Evolutionary conservation across 352 stramenopile genomes (phyloP).

Genomic region (Phytophthora syringae): DNA sequence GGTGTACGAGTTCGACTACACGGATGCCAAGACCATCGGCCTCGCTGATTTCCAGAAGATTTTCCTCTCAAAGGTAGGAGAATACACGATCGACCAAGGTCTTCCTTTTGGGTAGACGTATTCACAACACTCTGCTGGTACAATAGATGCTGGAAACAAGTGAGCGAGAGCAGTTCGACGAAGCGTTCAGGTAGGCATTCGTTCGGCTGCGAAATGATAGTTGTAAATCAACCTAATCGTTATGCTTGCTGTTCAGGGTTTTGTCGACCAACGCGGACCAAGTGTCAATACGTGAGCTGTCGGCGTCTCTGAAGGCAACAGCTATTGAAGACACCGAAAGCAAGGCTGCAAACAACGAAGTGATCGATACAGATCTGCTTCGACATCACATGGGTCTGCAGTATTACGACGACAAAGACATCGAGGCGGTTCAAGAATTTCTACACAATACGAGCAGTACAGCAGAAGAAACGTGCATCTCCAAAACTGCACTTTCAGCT

Average conservation of each 20-base stretch:
- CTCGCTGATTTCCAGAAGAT: conserved; percentile 54
- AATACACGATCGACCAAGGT: no score
- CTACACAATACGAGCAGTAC: not conserved
- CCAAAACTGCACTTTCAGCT: conserved; percentile 20
- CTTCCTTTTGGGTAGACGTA: no score
- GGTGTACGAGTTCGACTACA: conserved; percentile 59
- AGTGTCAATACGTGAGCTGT: conserved; percentile 27
- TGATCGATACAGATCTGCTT: conserved; percentile 24
- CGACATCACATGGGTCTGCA: conserved; percentile 31
- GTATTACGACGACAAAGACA: conserved; percentile 31
- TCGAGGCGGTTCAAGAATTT: conserved; percentile 14
- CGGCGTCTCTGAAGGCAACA: conserved; percentile 1
- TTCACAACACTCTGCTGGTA: no score
- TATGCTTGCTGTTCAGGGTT: conserved; percentile 13
- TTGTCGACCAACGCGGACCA: conserved; percentile 15
- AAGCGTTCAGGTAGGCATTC: not conserved
- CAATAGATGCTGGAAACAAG: not conserved
- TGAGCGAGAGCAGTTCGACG: not conserved
- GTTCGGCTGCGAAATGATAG: not conserved
- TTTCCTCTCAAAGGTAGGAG: conserved; percentile 47
- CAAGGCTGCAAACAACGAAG: not conserved
- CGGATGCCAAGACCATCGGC: conserved; percentile 31
- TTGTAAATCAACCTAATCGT: no score
- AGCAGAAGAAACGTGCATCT: not conserved
- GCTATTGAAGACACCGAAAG: not conserved